Conservation (phyloP, 2,329 filamentous ascomycete species). For the Orbilia quercus region DNA sequence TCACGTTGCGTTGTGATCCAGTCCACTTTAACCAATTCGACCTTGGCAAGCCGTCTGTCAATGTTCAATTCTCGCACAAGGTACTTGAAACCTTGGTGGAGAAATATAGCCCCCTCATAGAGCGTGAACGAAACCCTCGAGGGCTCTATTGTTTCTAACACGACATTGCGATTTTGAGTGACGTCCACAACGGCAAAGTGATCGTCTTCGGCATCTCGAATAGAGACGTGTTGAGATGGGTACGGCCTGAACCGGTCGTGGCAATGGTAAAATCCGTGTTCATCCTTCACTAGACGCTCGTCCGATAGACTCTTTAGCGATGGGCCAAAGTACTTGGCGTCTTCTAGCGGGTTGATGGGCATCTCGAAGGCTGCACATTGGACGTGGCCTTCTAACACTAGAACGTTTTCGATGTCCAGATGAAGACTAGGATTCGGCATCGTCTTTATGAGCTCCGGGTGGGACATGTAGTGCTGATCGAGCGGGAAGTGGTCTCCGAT, state of each 20-base stretch:
- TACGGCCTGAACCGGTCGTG: constrained; percentile 87
- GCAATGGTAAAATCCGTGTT: constrained; percentile 86
- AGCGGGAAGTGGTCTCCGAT: constrained; percentile 89
- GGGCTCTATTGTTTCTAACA: constrained; percentile 95
- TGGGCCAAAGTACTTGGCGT: constrained; percentile 80
- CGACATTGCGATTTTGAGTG: constrained; percentile 81
- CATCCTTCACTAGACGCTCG: constrained; percentile 78
- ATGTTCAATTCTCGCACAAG: constrained; percentile 85
- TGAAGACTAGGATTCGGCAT: constrained; percentile 89
- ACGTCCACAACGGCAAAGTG: constrained; percentile 94
- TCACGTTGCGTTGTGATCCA: constrained; percentile 95
- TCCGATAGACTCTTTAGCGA: constrained; percentile 70
- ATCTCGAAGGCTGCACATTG: constrained; percentile 97
- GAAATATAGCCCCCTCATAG: constrained; percentile 95
- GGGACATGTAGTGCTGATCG: constrained; percentile 97
- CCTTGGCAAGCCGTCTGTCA: constrained; percentile 82
- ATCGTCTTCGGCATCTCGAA: constrained; percentile 86
- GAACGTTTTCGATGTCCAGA: constrained; percentile 89
- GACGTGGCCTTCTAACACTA: constrained; percentile 90
- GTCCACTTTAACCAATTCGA: constrained; percentile 88
- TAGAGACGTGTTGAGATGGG: constrained; percentile 75
- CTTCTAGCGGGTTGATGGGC: constrained; percentile 83
- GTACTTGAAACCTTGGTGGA: constrained; percentile 95
- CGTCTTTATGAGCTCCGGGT: constrained; percentile 85
- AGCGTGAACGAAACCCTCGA: constrained; percentile 94